These are phyloP conservation scores for Agroathelia rolfsii DNA, from an alignment of 1,284 basidiomycete genomes.

Conservation along the genomic window DNA sequence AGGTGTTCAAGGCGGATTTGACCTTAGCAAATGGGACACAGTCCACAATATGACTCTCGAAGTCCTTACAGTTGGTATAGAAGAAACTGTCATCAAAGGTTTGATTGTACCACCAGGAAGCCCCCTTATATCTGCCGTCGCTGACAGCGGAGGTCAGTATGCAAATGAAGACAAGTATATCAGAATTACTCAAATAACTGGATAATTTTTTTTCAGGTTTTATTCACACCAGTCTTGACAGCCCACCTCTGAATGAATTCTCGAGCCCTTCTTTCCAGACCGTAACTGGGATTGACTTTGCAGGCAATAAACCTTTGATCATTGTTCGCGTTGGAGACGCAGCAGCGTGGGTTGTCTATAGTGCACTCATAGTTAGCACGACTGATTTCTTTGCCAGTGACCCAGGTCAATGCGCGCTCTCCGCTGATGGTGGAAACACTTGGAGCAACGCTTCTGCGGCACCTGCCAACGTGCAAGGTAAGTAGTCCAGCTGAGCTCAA, in stretches of 20 bases:
- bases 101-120: slow-evolving; percentile 42
- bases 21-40: slow-evolving; percentile 47
- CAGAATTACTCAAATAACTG: neutral
- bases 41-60: slow-evolving; percentile 48
- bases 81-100: slow-evolving; percentile 47
- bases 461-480: slow-evolving; percentile 38
- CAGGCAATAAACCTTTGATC: slow-evolving; percentile 42
- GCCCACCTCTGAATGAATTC: slow-evolving; percentile 31
- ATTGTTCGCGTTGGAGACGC: slow-evolving; percentile 45
- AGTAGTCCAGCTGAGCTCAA: too few species aligned
- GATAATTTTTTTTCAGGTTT: slow-evolving; percentile 27
- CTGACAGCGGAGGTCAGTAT: slow-evolving; percentile 40
- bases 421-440: too few species aligned
- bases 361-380: too few species aligned
- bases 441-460: slow-evolving; percentile 49
- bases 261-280: slow-evolving; percentile 43
- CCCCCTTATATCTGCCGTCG: slow-evolving; percentile 44
- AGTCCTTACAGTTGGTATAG: slow-evolving; percentile 52
- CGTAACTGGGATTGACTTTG: slow-evolving; percentile 45
- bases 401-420: too few species aligned
- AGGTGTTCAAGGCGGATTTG: slow-evolving; percentile 52
- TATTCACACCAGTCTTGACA: slow-evolving; percentile 38
- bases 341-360: slow-evolving; percentile 31
- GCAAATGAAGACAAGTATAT: too few species aligned
- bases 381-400: too few species aligned